phyloP scores from a whole-genome alignment of 371 early-diverging fungal genomes.

The Circinella umbellata region DNA sequence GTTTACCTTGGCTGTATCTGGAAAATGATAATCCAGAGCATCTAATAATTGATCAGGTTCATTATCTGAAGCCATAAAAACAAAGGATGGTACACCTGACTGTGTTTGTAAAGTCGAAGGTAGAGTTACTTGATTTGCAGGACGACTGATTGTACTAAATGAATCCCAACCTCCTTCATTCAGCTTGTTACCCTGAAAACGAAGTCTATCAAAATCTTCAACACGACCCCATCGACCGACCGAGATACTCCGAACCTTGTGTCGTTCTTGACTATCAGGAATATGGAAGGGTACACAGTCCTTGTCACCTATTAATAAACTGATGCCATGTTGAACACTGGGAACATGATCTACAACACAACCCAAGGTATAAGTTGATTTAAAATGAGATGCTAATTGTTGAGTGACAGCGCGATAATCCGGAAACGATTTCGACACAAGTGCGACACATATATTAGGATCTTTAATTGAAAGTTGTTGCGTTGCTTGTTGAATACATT shows the following conservation, averaged over 20 bases:
- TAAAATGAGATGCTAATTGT: slow-evolving; percentile 18
- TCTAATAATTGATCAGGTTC: slow-evolving; percentile 69
- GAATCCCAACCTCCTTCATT: slow-evolving; percentile 54
- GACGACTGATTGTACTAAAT: slow-evolving; percentile 46
- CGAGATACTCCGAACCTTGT: slow-evolving; percentile 52
- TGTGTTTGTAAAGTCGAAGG: slow-evolving; percentile 31
- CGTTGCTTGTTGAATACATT: slow-evolving; percentile 31
- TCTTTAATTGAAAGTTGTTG: slow-evolving; percentile 10
- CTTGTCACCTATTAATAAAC: slow-evolving; percentile 38
- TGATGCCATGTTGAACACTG: slow-evolving; percentile 51
- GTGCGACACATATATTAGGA: slow-evolving; percentile 43
- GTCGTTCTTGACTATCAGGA: slow-evolving; percentile 39
- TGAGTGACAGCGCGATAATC: slow-evolving; percentile 26
- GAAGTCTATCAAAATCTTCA: slow-evolving; percentile 36
- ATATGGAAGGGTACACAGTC: slow-evolving; percentile 36
- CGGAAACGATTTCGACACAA: slow-evolving; percentile 47
- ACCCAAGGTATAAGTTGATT: slow-evolving; percentile 35
- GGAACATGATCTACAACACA: slow-evolving; percentile 64
- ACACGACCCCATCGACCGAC: slow-evolving; percentile 66
- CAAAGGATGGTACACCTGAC: slow-evolving; percentile 34
- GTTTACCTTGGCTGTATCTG: slow-evolving; percentile 47
- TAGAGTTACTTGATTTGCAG: slow-evolving; percentile 27
- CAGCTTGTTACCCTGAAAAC: slow-evolving; percentile 40
- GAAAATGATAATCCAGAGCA: slow-evolving; percentile 56
- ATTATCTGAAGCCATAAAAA: slow-evolving; percentile 63